Conservation (phyloP, 2,329 filamentous ascomycete genomes). For the Fusarium begoniae region DNA sequence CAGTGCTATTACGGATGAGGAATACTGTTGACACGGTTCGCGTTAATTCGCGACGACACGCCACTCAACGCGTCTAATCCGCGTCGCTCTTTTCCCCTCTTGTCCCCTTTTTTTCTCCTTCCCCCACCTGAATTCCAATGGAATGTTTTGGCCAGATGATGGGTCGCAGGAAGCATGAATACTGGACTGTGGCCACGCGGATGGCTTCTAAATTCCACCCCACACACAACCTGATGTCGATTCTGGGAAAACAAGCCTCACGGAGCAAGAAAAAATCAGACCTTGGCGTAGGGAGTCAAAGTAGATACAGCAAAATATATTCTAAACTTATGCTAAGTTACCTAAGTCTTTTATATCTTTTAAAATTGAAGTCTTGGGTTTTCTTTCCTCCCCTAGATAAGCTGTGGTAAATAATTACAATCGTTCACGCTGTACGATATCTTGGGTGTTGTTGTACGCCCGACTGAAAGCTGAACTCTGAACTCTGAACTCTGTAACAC, state of each 20-base stretch:
- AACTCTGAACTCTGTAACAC: not conserved
- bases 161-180: slow-evolving; percentile 24
- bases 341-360: not conserved
- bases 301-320: not conserved
- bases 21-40: slow-evolving; percentile 13
- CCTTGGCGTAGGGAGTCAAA: not conserved
- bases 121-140: slow-evolving; percentile 29
- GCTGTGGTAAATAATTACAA: slow-evolving; percentile 18
- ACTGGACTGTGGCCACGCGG: slow-evolving; percentile 13
- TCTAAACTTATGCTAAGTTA: not conserved
- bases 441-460: not conserved
- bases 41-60: slow-evolving; percentile 20
- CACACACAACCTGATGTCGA: not conserved
- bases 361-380: not conserved
- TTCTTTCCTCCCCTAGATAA: not conserved
- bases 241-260: not conserved
- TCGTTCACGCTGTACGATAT: not conserved
- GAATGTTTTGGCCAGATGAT: slow-evolving; percentile 17
- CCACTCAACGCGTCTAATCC: slow-evolving; percentile 40
- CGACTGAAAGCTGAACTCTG: not conserved
- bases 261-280: not conserved
- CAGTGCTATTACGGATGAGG: not conserved
- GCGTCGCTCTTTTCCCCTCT: slow-evolving; percentile 23
- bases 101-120: slow-evolving; percentile 19
- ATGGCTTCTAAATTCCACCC: not conserved